Base-by-base conservation (phyloP, 306 rosid species). In the Malus orientalis region DNA sequence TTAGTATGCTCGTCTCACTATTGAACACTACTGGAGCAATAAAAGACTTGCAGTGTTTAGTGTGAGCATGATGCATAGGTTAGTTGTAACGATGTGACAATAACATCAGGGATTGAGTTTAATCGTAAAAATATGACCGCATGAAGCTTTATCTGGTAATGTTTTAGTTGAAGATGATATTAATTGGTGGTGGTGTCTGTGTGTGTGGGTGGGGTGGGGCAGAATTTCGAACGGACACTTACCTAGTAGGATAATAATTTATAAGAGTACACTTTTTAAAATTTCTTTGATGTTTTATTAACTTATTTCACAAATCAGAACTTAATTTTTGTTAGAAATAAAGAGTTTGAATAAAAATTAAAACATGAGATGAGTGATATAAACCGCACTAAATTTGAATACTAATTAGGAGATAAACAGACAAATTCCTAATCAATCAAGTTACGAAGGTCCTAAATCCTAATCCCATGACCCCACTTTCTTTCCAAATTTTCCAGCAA, bases 1-100 rank as follows among this genome's bases (percentile, higher is more conserved):
- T 10, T 66, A 19, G 22, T 33, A 6, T 20, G 70, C 20, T 66
- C 13, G 97, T 63, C 27, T 15, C n/a, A 30, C 4, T 13, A n/a
- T 62, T 29, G 22, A 62, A 62, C 38, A 15, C 22, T 30, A 27
- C 22, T 14, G 40, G 20, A 15, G 19, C 40, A 30, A 29, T 57
- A 20, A 30, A 30, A 30, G 32, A 30, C 4, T 30, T 30, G 32
- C 32, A 30, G 32, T 3, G 32, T 30, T 30, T 30, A 30, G 25
- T 57, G 62, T 57, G 9, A 57, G 22, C 29, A 57, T 4, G 62
- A 4, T 58, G 62, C 29, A 58, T 58, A 23, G 62, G 44, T 40
- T 40, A 40, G 44, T 40, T 40, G 44, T 40, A 40, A 40, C 0
- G 44, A 40, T 40, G 6, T 53, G n/a, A 19, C 59, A 53, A 53